Percentiles rank a stretch among this genome's conserved stretches.
These are phyloP conservation scores for Setomelanomma holmii DNA, from an alignment of 2,329 filamentous ascomycete species.

Conservation along the genomic window DNA sequence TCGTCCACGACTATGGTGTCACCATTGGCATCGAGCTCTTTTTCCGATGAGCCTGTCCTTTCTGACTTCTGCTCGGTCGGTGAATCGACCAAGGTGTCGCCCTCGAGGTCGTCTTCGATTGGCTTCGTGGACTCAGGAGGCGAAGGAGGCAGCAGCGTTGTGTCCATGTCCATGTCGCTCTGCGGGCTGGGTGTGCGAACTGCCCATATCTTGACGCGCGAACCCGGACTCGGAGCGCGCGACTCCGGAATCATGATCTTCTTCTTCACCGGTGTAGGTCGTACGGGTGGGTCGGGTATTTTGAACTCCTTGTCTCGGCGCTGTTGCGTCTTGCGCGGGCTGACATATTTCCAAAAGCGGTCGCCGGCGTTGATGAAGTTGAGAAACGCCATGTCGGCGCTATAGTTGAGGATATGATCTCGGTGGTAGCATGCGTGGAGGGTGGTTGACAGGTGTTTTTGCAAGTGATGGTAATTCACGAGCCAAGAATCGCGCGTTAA, in stretches of 20 bases:
- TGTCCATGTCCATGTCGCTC: conserved; percentile 29
- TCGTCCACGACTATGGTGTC: conserved; percentile 46
- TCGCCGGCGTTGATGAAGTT: too few species aligned
- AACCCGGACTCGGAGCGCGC: conserved; percentile 46
- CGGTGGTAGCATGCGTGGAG: not conserved
- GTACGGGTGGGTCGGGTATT: conserved; percentile 33
- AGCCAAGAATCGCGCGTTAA: not conserved
- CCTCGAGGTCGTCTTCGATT: conserved; percentile 38
- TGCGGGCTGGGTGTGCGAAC: conserved; percentile 28
- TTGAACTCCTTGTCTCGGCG: conserved; percentile 49
- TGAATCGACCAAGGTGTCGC: conserved; percentile 35
- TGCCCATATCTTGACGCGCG: conserved; percentile 31
- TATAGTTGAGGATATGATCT: not conserved
- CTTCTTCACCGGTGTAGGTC: conserved; percentile 6
- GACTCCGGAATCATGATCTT: conserved; percentile 8
- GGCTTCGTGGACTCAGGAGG: conserved; percentile 34
- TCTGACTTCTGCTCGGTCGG: conserved; percentile 8
- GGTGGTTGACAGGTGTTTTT: too few species aligned
- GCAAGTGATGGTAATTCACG: not conserved
- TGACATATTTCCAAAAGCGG: conserved; percentile 52
- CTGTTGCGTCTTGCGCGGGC: conserved; percentile 50
- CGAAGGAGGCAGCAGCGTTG: conserved; percentile 37
- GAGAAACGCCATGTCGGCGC: conserved; percentile 38
- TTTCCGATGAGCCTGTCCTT: conserved; percentile 17
- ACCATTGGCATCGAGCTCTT: conserved; percentile 46